phyloP scores from a whole-genome alignment of 2,329 filamentous ascomycete genomes.

The Alternaria sp. region DNA sequence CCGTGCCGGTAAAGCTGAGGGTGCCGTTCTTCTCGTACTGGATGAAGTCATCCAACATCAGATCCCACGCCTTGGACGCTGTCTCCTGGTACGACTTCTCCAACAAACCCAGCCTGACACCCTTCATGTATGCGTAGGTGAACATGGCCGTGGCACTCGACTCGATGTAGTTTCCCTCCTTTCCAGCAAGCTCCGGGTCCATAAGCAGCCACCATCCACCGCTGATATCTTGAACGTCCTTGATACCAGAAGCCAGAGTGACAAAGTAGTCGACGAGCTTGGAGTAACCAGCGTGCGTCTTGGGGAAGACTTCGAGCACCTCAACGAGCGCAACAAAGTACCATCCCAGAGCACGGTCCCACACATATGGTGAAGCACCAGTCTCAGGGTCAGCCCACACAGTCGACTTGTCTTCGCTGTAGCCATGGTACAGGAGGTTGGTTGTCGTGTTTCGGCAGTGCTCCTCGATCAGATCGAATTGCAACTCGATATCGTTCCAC shows the following conservation, averaged over 20 bases:
- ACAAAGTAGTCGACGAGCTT: slow-evolving; percentile 53
- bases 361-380: slow-evolving; percentile 48
- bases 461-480: slow-evolving; percentile 49
- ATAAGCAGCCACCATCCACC: slow-evolving; percentile 69
- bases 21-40: slow-evolving; percentile 57
- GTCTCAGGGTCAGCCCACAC: slow-evolving; percentile 49
- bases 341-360: slow-evolving; percentile 51
- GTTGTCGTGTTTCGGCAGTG: slow-evolving; percentile 46
- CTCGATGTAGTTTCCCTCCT: slow-evolving; percentile 67
- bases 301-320: slow-evolving; percentile 58
- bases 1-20: slow-evolving; percentile 61
- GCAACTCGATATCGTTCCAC: slow-evolving; percentile 54
- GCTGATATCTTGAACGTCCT: slow-evolving; percentile 52
- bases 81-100: slow-evolving; percentile 48
- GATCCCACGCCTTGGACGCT: slow-evolving; percentile 55
- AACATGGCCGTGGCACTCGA: slow-evolving; percentile 65
- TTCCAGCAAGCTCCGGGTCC: slow-evolving; percentile 56
- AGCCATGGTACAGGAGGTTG: slow-evolving; percentile 47
- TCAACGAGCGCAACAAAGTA: slow-evolving; percentile 56
- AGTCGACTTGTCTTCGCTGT: slow-evolving; percentile 45
- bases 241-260: slow-evolving; percentile 54
- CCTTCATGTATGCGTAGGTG: slow-evolving; percentile 48
- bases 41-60: slow-evolving; percentile 57
- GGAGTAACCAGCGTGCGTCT: slow-evolving; percentile 47
- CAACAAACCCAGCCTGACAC: slow-evolving; percentile 43